Conservation (phyloP, 371 early-diverging fungal species). For the Entomophthora muscae region DNA sequence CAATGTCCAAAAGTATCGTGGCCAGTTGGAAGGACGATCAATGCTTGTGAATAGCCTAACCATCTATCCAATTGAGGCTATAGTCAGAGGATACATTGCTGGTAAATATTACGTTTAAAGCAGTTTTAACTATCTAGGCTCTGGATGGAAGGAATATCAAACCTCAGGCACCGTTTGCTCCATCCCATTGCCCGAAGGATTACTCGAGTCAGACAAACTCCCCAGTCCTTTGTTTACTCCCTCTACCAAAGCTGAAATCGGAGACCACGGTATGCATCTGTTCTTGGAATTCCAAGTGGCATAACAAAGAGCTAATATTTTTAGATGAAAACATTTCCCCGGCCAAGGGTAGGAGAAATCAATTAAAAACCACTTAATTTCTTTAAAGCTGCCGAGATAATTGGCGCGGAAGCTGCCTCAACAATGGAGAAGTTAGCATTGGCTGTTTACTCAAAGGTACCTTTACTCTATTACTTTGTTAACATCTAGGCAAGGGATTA, state of each 20-base stretch:
- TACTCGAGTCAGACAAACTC: slow-evolving; percentile 72
- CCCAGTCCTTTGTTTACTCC: slow-evolving; percentile 82
- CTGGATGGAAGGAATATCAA: slow-evolving; percentile 90
- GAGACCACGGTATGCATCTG: slow-evolving; percentile 67
- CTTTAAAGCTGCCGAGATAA: slow-evolving; percentile 48
- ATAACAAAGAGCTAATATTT: too few relatives aligned
- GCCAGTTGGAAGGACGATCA: slow-evolving; percentile 71
- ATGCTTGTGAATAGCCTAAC: slow-evolving; percentile 81
- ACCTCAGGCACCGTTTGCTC: slow-evolving; percentile 83
- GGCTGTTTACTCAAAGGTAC: slow-evolving; percentile 21
- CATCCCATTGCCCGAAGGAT: slow-evolving; percentile 58
- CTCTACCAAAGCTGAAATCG: slow-evolving; percentile 93
- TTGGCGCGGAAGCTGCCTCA: slow-evolving; percentile 40
- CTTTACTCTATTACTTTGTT: too few relatives aligned
- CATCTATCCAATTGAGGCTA: slow-evolving; percentile 94
- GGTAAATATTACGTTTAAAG: slow-evolving; percentile 17
- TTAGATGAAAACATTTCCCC: slow-evolving; percentile 94
- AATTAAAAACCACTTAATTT: slow-evolving; percentile 6
- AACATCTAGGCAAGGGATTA: slow-evolving; percentile 48
- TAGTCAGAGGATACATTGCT: slow-evolving; percentile 92
- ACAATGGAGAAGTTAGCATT: slow-evolving; percentile 16
- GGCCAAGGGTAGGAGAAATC: slow-evolving; percentile 31
- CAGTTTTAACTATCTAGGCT: slow-evolving; percentile 27
- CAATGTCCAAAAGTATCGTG: slow-evolving; percentile 62
- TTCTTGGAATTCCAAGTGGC: too few relatives aligned